These are phyloP conservation scores for Plasmodium blacklocki DNA, from an alignment of 169 alveolate genomes.

Conservation along the genomic window DNA sequence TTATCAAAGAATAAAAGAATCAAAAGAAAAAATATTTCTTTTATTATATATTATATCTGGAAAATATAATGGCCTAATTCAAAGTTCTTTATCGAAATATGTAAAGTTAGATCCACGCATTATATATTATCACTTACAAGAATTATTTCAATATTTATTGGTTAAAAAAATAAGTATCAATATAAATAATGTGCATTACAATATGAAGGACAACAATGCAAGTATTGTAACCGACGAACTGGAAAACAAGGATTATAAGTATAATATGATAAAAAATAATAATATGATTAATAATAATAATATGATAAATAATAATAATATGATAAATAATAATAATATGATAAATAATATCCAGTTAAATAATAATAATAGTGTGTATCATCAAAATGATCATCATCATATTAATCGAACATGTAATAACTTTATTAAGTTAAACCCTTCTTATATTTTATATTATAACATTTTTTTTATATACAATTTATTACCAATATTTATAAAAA, in stretches of 20 bases:
- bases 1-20: conserved; percentile 68
- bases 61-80: conserved; percentile 49
- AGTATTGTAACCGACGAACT: too few relatives aligned
- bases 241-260: too few relatives aligned
- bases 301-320: too few relatives aligned
- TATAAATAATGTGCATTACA: conserved; percentile 24
- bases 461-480: conserved; percentile 56
- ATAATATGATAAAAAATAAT: too few relatives aligned
- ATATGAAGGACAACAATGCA: neutral
- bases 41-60: conserved; percentile 39
- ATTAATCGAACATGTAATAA: conserved; percentile 1
- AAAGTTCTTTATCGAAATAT: conserved; percentile 51
- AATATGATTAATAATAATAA: too few relatives aligned
- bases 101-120: conserved; percentile 45
- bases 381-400: too few relatives aligned
- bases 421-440: conserved; percentile 44
- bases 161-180: conserved; percentile 71
- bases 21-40: conserved; percentile 69
- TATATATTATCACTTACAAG: conserved; percentile 58
- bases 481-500: conserved; percentile 69
- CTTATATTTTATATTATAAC: conserved; percentile 63
- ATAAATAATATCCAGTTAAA: too few relatives aligned
- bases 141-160: conserved; percentile 43
- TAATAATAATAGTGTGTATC: too few relatives aligned
- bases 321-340: too few relatives aligned